A percentile compares a stretch with the other conserved stretches of the same genome.
These are phyloP conservation scores for Labyrinthula sp. DNA, from an alignment of 352 stramenopile genomes.

Conservation along the genomic window DNA sequence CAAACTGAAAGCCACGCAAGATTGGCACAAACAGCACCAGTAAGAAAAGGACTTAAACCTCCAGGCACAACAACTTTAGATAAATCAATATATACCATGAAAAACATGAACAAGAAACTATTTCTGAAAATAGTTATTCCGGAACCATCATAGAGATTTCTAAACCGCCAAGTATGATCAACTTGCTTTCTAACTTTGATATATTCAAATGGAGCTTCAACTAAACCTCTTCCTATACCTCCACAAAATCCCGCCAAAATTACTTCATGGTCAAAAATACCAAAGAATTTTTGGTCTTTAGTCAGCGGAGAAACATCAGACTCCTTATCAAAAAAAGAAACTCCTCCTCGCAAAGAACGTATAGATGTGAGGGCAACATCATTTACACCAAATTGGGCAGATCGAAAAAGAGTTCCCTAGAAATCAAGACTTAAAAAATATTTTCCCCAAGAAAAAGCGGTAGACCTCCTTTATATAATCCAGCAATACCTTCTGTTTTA, in stretches of 20 bases:
- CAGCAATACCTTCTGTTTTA: conserved; percentile 35
- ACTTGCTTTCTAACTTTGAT: conserved; percentile 45
- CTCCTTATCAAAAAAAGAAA: no score
- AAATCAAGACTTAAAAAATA: no score
- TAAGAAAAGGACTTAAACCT: conserved; percentile 38
- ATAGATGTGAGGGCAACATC: conserved; percentile 30
- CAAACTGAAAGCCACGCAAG: conserved; percentile 46
- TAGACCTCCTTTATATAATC: conserved; percentile 42
- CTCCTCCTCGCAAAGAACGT: no score
- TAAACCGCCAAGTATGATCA: conserved; percentile 31
- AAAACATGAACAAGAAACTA: conserved; percentile 39
- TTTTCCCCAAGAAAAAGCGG: conserved; percentile 43
- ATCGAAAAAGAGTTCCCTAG: conserved; percentile 44
- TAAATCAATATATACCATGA: conserved; percentile 47
- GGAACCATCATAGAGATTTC: conserved; percentile 31
- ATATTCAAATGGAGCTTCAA: conserved; percentile 46
- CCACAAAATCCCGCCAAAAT: conserved; percentile 41
- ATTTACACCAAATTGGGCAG: conserved; percentile 45
- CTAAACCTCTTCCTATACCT: conserved; percentile 40
- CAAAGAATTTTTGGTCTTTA: no score
- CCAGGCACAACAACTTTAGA: conserved; percentile 34
- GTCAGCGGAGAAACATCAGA: no score
- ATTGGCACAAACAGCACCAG: conserved; percentile 44
- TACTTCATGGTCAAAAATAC: conserved; percentile 36
- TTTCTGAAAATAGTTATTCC: conserved; percentile 38